Evolutionary conservation across 148 eudicot species (phyloP), one percentile per base, ranked within the genome.

Genomic region (Salicornia ramosissima): DNA sequence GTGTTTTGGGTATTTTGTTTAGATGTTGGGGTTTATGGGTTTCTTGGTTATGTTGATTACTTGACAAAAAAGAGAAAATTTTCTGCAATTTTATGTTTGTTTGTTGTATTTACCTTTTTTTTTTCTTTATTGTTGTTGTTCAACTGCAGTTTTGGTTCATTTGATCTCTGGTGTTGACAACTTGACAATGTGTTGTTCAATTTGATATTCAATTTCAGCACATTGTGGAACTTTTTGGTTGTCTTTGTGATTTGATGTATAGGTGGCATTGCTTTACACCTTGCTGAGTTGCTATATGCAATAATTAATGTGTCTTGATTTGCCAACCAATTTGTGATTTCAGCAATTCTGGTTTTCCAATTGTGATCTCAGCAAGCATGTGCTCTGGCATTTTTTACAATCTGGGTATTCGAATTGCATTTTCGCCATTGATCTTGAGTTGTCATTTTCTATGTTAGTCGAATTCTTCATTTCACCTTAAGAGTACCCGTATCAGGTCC

Each of bases 361-460:
- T 56, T 15, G 71, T 67, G 4, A 55, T 69, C 39, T 52, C 49
- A 18, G 53, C 22, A 49, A 49, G 19, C 34, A n/a, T 49, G 61
- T 65, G 61, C 36, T 70, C 15, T 16, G 26, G 22, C 63, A 9
- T 63, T 25, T 22, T 25, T 50, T 22, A 46, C 64, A 46, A 1
- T 40, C 59, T 45, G 5, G 56, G 5, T 15, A 47, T 72, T 52
- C 68, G 31, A 14, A 28, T 70, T 33, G 42, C 19, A 33, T 60
- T 26, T 22, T 49, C 18, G 22, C 30, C 34, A 26, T 65, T 28
- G 58, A 47, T 67, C 55, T 69, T 64, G 61, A 60, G 76, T 53
- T 67, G 80, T 77, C 72, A 54, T 31, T 77, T 30, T 77, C 80
- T 54, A 3, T 59, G 25, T 65, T n/a, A n/a, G n/a, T n/a, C n/a